Base-by-base conservation (phyloP, 2,329 filamentous ascomycete species). In the Diaporthe citriasiana region DNA sequence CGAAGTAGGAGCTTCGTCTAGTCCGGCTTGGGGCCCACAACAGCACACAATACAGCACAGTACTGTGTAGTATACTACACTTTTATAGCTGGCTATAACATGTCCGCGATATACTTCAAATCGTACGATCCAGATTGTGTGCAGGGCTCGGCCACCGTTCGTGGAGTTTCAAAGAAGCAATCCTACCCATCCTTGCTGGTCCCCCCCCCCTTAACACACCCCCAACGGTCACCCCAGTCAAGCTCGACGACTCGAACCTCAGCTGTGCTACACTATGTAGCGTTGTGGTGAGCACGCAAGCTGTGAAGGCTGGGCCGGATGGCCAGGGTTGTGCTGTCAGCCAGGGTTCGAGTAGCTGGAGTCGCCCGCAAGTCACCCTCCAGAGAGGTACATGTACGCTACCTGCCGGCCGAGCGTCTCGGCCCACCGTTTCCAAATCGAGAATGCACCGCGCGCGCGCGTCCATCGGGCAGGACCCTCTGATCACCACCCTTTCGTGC, bases 381-480 rank as follows among this genome's bases (percentile, higher is more conserved):
- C 8, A 38, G 60, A 25, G 42, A 47, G 60, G 30, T 66, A 66
- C 60, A 66, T 66, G 22, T 4, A 22, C 60, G 45, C 42, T 66
- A 66, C 60, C 60, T 66, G 60, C 40, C 60, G 19, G 60, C 60
- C 45, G n/a, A 35, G 45, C n/a, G 57, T 66, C 60, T 66, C 60
- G 60, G 60, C 30, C 27, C 42, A 50, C 12, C 25, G 45, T 66
- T 51, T 66, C 60, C 60, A 30, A 66, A 66, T 66, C 30, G 42
- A 66, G 60, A 51, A 66, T 66, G 60, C 60, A 66, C 60, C 60
- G 60, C 60, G 60, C 60, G 60, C 60, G 60, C 60, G 60, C 60
- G 60, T 50, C 60, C 42, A 33, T 65, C 60, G 60, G 60, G 60
- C 60, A 66, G 60, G 27, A 66, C 60, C 50, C 60, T 50, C 30